Conservation (phyloP, 148 eudicot species). For the Rhododendron kiyosumense region DNA sequence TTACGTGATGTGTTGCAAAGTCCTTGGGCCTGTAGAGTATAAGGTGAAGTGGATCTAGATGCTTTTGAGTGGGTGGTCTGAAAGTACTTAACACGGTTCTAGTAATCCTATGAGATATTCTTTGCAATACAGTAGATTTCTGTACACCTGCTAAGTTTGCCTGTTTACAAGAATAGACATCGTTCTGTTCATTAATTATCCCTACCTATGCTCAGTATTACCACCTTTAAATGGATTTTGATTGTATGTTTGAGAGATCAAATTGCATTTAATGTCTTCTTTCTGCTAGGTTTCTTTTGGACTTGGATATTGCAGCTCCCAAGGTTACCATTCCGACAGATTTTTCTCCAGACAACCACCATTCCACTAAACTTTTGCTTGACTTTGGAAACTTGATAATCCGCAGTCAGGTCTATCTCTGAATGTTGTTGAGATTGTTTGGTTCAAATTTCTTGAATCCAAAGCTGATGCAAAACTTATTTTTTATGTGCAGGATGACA, state of each 20-base stretch:
- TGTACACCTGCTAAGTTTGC: not conserved
- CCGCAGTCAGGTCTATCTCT: conserved; percentile 56
- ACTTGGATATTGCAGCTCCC: conserved; percentile 97
- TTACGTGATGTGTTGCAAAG: not conserved
- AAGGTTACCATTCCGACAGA: conserved; percentile 92
- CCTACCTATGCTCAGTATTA: not conserved
- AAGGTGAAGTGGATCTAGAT: not conserved
- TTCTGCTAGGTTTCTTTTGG: conserved; percentile 73
- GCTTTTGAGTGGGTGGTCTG: not conserved
- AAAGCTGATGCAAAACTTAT: not conserved
- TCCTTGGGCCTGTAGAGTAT: not conserved
- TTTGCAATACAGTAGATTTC: not conserved
- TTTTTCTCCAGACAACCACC: conserved; percentile 66
- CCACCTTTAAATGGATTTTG: not conserved
- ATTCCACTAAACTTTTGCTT: conserved; percentile 78
- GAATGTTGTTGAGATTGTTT: not conserved
- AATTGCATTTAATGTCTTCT: conserved; percentile 3
- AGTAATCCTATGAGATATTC: not conserved
- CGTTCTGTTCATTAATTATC: not conserved
- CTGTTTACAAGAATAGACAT: not conserved
- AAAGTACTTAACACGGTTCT: not conserved
- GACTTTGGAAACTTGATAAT: conserved; percentile 91
- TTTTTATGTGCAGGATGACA: conserved; percentile 58
- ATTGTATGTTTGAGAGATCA: not conserved
- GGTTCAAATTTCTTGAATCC: conserved; percentile 3